These are phyloP conservation scores for Albophoma yamanashiensis DNA, from an alignment of 2,329 filamentous ascomycete genomes.

Conservation along the genomic window DNA sequence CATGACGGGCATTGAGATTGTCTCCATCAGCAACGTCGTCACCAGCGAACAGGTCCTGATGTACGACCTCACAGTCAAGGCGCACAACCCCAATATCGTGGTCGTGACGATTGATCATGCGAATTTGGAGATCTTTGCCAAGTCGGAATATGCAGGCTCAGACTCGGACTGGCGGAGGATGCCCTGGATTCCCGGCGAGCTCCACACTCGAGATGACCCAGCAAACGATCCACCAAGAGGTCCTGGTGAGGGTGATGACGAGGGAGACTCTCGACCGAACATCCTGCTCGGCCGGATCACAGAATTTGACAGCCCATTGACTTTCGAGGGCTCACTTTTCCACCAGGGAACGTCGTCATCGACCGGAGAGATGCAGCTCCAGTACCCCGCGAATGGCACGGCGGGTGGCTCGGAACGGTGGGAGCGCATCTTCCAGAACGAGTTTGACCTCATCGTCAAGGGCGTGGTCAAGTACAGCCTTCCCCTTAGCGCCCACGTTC, in stretches of 20 bases:
- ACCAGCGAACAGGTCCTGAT: slow-evolving; percentile 93
- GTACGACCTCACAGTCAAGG: slow-evolving; percentile 79
- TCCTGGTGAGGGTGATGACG: slow-evolving; percentile 36
- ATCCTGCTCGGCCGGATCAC: slow-evolving; percentile 87
- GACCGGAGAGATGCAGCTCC: slow-evolving; percentile 72
- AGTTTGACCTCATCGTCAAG: slow-evolving; percentile 87
- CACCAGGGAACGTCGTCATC: slow-evolving; percentile 61
- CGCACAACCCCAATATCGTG: slow-evolving; percentile 87
- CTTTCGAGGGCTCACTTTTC: slow-evolving; percentile 84
- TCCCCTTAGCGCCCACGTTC: slow-evolving; percentile 48
- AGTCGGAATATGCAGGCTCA: slow-evolving; percentile 76
- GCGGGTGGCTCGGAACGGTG: slow-evolving; percentile 77
- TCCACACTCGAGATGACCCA: slow-evolving; percentile 20
- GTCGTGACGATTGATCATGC: slow-evolving; percentile 77
- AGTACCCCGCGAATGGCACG: slow-evolving; percentile 79
- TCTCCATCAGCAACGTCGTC: slow-evolving; percentile 78
- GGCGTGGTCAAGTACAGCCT: slow-evolving; percentile 78
- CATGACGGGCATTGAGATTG: slow-evolving; percentile 65
- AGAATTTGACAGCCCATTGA: slow-evolving; percentile 76
- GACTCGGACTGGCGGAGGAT: slow-evolving; percentile 50
- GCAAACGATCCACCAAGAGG: slow-evolving; percentile 27
- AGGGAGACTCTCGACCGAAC: slow-evolving; percentile 54
- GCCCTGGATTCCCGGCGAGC: slow-evolving; percentile 14
- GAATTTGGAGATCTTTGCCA: slow-evolving; percentile 89
- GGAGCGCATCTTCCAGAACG: slow-evolving; percentile 82